phyloP scores from a whole-genome alignment of 2,329 filamentous ascomycete genomes.

The Passalora sequoiae region DNA sequence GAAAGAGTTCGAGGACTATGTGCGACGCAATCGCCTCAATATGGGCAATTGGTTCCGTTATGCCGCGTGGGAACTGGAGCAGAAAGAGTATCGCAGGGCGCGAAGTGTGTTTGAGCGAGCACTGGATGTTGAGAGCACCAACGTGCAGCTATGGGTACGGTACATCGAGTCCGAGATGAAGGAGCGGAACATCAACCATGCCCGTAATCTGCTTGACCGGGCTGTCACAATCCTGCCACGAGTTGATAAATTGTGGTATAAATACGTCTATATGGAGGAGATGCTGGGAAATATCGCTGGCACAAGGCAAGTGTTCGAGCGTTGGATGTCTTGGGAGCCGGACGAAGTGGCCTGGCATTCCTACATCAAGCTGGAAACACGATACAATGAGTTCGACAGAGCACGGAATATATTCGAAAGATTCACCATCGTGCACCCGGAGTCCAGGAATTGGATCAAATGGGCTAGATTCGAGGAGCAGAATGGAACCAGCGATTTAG shows the following conservation, averaged over 20 bases:
- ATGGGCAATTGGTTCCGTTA: conserved; percentile 99
- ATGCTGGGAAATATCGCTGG: conserved; percentile 91
- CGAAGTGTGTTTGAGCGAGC: conserved; percentile 92
- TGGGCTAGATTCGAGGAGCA: conserved; percentile 98
- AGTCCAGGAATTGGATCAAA: conserved; percentile 96
- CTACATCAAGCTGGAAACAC: conserved; percentile 95
- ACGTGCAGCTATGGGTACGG: conserved; percentile 80
- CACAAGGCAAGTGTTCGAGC: conserved; percentile 88
- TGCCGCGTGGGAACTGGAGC: conserved; percentile 93
- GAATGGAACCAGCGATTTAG: conserved; percentile 82
- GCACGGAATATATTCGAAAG: conserved; percentile 85
- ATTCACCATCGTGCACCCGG: conserved; percentile 88
- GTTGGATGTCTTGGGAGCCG: conserved; percentile 98
- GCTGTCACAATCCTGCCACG: conserved; percentile 88
- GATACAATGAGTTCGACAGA: conserved; percentile 85
- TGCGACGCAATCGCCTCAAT: conserved; percentile 86
- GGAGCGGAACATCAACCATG: conserved; percentile 90
- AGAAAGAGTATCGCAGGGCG: conserved; percentile 92
- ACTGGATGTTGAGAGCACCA: conserved; percentile 83
- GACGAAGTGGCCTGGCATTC: conserved; percentile 93
- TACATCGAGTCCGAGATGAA: conserved; percentile 98
- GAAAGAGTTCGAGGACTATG: conserved; percentile 97
- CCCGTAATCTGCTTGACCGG: conserved; percentile 85
- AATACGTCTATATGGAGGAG: conserved; percentile 98
- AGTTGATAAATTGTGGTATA: conserved; percentile 97